Conservation (phyloP, 2,329 filamentous ascomycete species). For the Graphiopsis chlorocephala region DNA sequence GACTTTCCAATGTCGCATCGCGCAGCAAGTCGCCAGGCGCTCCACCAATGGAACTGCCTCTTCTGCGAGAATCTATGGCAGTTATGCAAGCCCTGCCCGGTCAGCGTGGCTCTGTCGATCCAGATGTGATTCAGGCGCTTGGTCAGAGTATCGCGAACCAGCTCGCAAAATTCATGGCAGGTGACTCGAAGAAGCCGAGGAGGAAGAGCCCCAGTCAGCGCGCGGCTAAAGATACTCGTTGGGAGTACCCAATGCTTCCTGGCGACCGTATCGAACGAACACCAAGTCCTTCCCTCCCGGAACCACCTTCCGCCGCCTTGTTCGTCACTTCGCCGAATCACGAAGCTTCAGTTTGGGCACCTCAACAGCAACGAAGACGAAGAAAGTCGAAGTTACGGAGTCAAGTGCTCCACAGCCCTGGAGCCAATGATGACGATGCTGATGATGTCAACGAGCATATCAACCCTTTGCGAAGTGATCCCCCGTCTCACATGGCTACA, state of each 20-base stretch:
- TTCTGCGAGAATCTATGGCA: conserved; percentile 19
- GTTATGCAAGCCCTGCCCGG: background rate
- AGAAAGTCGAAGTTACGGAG: background rate
- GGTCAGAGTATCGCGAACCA: conserved; percentile 36
- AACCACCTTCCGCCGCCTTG: conserved; percentile 1
- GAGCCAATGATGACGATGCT: background rate
- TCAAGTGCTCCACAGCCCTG: background rate
- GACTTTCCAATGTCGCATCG: background rate
- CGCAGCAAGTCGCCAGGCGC: background rate
- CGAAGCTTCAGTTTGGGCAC: conserved; percentile 24
- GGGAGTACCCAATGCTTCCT: conserved; percentile 29
- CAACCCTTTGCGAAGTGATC: conserved; percentile 7
- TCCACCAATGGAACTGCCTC: conserved; percentile 18
- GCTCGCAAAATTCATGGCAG: conserved; percentile 32
- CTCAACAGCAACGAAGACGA: conserved; percentile 16
- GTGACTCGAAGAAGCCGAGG: conserved; percentile 20
- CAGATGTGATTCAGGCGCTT: conserved; percentile 32
- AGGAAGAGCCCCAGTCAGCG: conserved; percentile 11
- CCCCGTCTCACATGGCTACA: background rate
- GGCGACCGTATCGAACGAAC: conserved; percentile 18
- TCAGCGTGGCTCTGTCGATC: conserved; percentile 15
- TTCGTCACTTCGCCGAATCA: conserved; percentile 13
- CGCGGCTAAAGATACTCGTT: conserved; percentile 23
- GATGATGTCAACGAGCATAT: conserved; percentile 11
- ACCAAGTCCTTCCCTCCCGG: conserved; percentile 14